Evolutionary conservation across 192 early-diverging fungal genomes (phyloP), one percentile per base, ranked within the genome.

Genomic region (Linnemannia exigua): DNA sequence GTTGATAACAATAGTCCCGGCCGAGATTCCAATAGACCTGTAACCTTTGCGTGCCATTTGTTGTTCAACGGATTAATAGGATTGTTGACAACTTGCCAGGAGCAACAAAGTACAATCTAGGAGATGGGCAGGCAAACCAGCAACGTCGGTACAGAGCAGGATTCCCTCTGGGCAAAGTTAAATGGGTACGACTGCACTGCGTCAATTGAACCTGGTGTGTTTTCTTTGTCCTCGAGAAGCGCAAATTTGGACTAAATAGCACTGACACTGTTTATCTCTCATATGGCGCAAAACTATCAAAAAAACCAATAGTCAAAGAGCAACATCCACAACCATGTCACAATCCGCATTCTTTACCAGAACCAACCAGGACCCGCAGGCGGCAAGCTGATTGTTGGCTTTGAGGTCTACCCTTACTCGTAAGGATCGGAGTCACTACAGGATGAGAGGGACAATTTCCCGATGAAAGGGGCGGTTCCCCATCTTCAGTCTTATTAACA

Each of bases 401-500:
- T 96, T 70, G 95, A 96, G 88, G 92, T 94, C 25, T 91, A 92
- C 66, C 94, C 95, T 12, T 87, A 88, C 67, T 95, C 94, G 88
- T 90, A 90, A 79, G 88, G 25, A 54, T 69, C 58, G 28, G 58
- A 63, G 31, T 63, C 28, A 33, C 0, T n/a, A 25, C 46, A 35
- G 3, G 20, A 37, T 8, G n/a, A 63, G 25, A 66, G 5, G n/a
- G 36, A 37, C 12, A 48, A 9, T 0, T 51, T 22, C 19, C 28
- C 12, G 41, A 15, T 17, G 15, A n/a, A 50, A 50, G 28, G 2
- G 3, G 28, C 33, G 28, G 11, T 17, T 72, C 28, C n/a, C 4
- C 58, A 69, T 2, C 37, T 38, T 12, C 11, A 63, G 31, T n/a
- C n/a, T n/a, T n/a, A 63, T 15, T 63, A 63, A 63, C 28, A 12